Percentiles rank a stretch among this genome's conserved stretches.
Conservation (phyloP, 768 basidiomycete genomes). For the Trametes elegans region DNA sequence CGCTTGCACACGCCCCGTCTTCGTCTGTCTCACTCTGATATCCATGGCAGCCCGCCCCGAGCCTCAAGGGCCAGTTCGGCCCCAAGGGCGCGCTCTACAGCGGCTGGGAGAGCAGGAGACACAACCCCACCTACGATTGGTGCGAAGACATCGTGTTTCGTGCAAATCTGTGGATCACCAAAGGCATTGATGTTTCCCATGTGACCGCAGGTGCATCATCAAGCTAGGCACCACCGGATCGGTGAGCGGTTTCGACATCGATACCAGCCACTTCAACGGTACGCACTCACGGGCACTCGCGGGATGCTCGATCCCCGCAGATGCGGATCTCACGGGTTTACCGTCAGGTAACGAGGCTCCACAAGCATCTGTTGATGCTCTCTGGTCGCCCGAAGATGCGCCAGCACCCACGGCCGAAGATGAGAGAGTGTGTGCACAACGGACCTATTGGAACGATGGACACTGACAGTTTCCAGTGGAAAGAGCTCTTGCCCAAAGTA, state of each 20-base stretch:
- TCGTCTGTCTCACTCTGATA: too few relatives aligned
- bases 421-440: slow-evolving; percentile 52
- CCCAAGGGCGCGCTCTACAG: slow-evolving; percentile 92
- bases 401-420: slow-evolving; percentile 43
- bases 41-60: slow-evolving; percentile 69
- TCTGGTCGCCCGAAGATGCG: slow-evolving; percentile 43
- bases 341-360: slow-evolving; percentile 84
- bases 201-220: slow-evolving; percentile 74
- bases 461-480: slow-evolving; percentile 55
- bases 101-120: slow-evolving; percentile 92
- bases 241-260: slow-evolving; percentile 85
- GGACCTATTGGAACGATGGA: not conserved
- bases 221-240: slow-evolving; percentile 76
- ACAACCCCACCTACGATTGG: slow-evolving; percentile 91
- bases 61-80: slow-evolving; percentile 94
- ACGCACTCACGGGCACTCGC: slow-evolving; percentile 14
- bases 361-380: slow-evolving; percentile 68
- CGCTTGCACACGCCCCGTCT: too few relatives aligned
- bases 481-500: slow-evolving; percentile 70
- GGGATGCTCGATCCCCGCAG: not conserved
- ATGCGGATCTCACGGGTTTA: not conserved
- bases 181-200: too few relatives aligned
- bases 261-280: slow-evolving; percentile 95
- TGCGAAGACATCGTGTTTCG: too few relatives aligned
- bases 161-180: too few relatives aligned